Conservation (phyloP, 2,329 filamentous ascomycete species). For the Coniochaeta sp. region DNA sequence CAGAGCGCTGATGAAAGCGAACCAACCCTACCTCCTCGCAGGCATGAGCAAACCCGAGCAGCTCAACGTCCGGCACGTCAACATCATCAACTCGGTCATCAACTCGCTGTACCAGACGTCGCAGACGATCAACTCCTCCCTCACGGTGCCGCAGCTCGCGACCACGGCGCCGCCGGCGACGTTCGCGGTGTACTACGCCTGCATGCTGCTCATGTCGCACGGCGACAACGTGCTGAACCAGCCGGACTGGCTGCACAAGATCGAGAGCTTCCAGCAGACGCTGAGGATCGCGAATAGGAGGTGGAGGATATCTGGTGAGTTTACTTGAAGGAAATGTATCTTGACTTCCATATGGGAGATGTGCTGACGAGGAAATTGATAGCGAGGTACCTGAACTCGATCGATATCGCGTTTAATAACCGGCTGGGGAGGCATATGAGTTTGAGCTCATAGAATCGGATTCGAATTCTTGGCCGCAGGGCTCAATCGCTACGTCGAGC, state of each 20-base stretch:
- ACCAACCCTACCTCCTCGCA: constrained; percentile 16
- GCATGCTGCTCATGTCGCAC: constrained; percentile 17
- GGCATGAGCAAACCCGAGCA: constrained; percentile 6
- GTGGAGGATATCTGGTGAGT: constrained; percentile 22
- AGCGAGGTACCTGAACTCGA: constrained; percentile 12
- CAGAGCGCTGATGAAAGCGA: constrained; percentile 22
- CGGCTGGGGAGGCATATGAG: constrained; percentile 5
- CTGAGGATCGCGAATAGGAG: constrained; percentile 14
- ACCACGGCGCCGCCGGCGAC: constrained; percentile 15
- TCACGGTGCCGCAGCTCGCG: constrained; percentile 9
- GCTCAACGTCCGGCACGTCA: constrained; percentile 7
- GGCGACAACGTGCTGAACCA: constrained; percentile 15
- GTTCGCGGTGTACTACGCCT: constrained; percentile 17
- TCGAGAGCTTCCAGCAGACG: constrained; percentile 13
- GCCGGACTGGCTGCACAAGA: constrained; percentile 15
- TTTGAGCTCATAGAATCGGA: no score
- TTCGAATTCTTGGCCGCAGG: no score
- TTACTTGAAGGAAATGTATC: background rate
- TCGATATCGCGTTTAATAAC: constrained; percentile 12
- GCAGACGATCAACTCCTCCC: constrained; percentile 10
- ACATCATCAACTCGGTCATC: constrained; percentile 15
- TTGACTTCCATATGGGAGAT: background rate
- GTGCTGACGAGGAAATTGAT: background rate
- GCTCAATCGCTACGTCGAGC: no score
- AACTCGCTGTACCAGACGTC: constrained; percentile 15